Evolutionary conservation across 2,329 filamentous ascomycete species (phyloP).

Genomic region (Plectosphaerella cucumerina): DNA sequence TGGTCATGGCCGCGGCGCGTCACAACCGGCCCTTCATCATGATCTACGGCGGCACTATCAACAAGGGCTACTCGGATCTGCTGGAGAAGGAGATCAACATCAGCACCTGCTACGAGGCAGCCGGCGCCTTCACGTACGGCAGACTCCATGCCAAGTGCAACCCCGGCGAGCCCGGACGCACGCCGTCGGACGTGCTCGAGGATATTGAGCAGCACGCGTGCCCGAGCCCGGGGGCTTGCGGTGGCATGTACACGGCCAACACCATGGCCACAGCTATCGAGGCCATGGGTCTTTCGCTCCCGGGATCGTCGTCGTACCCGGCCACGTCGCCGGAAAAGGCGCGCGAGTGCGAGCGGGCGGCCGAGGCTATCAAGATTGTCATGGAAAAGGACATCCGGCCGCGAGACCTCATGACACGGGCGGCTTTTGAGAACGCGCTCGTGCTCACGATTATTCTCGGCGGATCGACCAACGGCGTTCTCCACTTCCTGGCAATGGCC

Average conservation of each 20-base stretch:
- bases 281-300: conserved; percentile 78
- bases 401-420: conserved; percentile 73
- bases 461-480: conserved; percentile 81
- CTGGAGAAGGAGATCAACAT: conserved; percentile 82
- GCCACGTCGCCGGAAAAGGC: conserved; percentile 78
- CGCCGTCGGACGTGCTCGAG: conserved; percentile 72
- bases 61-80: conserved; percentile 75
- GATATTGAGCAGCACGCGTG: conserved; percentile 80
- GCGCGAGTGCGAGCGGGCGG: conserved; percentile 79
- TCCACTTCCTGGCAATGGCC: conserved; percentile 89
- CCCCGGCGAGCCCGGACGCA: conserved; percentile 59
- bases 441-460: conserved; percentile 91
- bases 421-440: conserved; percentile 81
- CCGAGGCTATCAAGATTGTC: conserved; percentile 71
- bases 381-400: conserved; percentile 82
- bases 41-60: conserved; percentile 92
- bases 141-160: conserved; percentile 66
- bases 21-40: conserved; percentile 92
- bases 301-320: conserved; percentile 79
- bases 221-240: conserved; percentile 61
- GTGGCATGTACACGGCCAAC: conserved; percentile 91
- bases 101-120: conserved; percentile 81
- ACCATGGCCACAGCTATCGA: conserved; percentile 91
- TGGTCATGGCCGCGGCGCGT: conserved; percentile 83
- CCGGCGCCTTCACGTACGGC: conserved; percentile 77